phyloP scores from a whole-genome alignment of 331 rosid genomes.

The Malus hybrid region DNA sequence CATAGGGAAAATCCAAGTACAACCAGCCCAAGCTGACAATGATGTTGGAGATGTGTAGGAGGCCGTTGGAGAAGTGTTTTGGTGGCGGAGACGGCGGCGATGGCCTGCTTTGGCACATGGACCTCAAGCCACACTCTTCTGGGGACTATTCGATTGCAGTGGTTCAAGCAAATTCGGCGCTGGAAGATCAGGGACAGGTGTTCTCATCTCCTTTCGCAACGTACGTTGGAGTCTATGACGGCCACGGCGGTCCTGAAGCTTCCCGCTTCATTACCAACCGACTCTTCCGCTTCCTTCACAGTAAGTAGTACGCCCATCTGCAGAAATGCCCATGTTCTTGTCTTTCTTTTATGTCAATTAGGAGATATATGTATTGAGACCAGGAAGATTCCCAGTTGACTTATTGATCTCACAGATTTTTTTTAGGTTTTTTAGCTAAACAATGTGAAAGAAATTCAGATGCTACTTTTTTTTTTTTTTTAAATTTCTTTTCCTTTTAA shows the following conservation, averaged over 20 bases:
- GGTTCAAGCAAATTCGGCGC: conserved; percentile 65
- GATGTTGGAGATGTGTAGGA: conserved; percentile 51
- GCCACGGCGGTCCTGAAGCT: conserved; percentile 87
- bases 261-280: conserved; percentile 55
- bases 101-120: conserved; percentile 64
- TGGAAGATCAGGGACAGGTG: conserved; percentile 82
- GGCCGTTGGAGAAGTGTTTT: conserved; percentile 52
- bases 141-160: conserved; percentile 76
- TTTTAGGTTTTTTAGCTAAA: background rate
- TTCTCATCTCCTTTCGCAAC: conserved; percentile 60
- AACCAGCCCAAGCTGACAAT: background rate
- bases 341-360: background rate
- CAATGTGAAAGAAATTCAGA: background rate
- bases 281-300: conserved; percentile 53
- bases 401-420: background rate
- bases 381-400: background rate
- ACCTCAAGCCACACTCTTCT: conserved; percentile 45
- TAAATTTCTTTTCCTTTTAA: background rate
- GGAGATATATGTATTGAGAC: background rate
- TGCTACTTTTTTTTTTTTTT: background rate
- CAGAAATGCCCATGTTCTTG: background rate
- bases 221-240: conserved; percentile 69
- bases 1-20: background rate
- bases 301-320: conserved; percentile 30
- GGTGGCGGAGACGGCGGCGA: conserved; percentile 39